A percentile compares a stretch with the other conserved stretches of the same genome.
phyloP scores from a whole-genome alignment of 768 basidiomycete genomes.

The Trametes cubensis region DNA sequence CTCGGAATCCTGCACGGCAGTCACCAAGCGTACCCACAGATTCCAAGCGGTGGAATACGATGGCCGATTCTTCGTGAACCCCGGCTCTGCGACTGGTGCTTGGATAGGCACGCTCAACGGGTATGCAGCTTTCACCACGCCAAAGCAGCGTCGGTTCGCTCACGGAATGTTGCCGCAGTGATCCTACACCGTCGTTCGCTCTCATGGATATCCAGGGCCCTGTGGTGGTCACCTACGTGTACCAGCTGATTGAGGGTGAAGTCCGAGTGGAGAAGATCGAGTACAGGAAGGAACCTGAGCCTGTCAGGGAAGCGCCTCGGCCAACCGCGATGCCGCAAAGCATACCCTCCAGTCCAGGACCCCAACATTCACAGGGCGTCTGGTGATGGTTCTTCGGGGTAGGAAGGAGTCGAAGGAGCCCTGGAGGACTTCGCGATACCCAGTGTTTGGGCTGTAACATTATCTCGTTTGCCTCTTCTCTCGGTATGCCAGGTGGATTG shows the following conservation, averaged over 20 bases:
- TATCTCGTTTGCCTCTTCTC: background rate
- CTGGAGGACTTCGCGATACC: constrained; percentile 3
- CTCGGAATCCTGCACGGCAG: background rate
- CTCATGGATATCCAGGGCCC: constrained; percentile 98
- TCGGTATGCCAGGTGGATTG: background rate
- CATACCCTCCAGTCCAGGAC: constrained; percentile 47
- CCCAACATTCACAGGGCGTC: constrained; percentile 34
- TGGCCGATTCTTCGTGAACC: constrained; percentile 92
- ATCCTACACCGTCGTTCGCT: constrained; percentile 92
- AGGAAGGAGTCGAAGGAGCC: background rate
- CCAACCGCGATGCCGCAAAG: constrained; percentile 53
- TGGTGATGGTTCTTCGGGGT: constrained; percentile 32
- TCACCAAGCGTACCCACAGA: constrained; percentile 40
- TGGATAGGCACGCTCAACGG: constrained; percentile 80
- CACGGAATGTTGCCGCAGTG: constrained; percentile 45
- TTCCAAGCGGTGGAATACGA: constrained; percentile 95
- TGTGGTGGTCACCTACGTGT: constrained; percentile 96
- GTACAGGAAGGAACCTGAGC: constrained; percentile 66
- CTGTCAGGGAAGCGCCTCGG: constrained; percentile 42
- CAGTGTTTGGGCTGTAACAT: constrained; percentile 11
- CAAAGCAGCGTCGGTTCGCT: background rate
- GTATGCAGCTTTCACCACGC: constrained; percentile 41
- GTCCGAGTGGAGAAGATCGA: constrained; percentile 93
- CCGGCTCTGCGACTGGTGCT: constrained; percentile 92
- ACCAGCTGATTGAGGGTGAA: constrained; percentile 91